phyloP scores from a whole-genome alignment of 1,284 basidiomycete species.

The Ceratobasidium papillatum region DNA sequence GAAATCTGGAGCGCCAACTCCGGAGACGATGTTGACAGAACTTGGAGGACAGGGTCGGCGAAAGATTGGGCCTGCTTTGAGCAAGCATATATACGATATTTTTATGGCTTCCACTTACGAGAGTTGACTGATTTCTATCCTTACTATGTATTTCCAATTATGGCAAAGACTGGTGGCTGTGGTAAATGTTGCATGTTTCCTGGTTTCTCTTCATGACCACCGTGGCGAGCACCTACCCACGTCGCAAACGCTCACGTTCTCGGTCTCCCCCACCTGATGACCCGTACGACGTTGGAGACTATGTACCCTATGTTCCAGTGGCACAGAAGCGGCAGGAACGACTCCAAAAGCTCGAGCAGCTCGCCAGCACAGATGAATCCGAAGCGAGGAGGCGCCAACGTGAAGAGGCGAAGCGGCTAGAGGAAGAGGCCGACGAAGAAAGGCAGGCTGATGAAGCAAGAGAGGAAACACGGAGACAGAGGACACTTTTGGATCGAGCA shows the following conservation, averaged over 20 bases:
- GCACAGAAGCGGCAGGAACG: slow-evolving; percentile 85
- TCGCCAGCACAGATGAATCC: slow-evolving; percentile 63
- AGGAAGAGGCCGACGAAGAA: slow-evolving; percentile 76
- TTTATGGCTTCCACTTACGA: slow-evolving; percentile 36
- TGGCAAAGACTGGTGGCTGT: neutral
- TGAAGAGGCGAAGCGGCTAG: slow-evolving; percentile 62
- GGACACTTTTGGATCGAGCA: slow-evolving; percentile 87
- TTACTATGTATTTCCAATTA: slow-evolving; percentile 37
- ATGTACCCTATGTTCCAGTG: slow-evolving; percentile 89
- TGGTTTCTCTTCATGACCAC: slow-evolving; percentile 7
- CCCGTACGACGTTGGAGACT: slow-evolving; percentile 62
- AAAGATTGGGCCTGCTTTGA: slow-evolving; percentile 55
- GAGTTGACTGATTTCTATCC: neutral
- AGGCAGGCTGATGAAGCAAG: slow-evolving; percentile 75
- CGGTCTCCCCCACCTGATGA: slow-evolving; percentile 48
- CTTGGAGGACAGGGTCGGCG: slow-evolving; percentile 52
- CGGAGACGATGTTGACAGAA: slow-evolving; percentile 52
- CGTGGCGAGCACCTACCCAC: slow-evolving; percentile 16
- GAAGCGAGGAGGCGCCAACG: slow-evolving; percentile 63
- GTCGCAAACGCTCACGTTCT: slow-evolving; percentile 21
- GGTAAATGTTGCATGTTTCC: neutral
- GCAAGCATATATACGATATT: slow-evolving; percentile 53
- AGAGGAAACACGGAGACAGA: slow-evolving; percentile 80
- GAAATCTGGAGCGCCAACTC: slow-evolving; percentile 47
- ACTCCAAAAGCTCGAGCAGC: slow-evolving; percentile 63